Evolutionary conservation across 495 filamentous ascomycete genomes (phyloP), one percentile per base, ranked within the genome.

Genomic region (Talaromyces trachyspermus): DNA sequence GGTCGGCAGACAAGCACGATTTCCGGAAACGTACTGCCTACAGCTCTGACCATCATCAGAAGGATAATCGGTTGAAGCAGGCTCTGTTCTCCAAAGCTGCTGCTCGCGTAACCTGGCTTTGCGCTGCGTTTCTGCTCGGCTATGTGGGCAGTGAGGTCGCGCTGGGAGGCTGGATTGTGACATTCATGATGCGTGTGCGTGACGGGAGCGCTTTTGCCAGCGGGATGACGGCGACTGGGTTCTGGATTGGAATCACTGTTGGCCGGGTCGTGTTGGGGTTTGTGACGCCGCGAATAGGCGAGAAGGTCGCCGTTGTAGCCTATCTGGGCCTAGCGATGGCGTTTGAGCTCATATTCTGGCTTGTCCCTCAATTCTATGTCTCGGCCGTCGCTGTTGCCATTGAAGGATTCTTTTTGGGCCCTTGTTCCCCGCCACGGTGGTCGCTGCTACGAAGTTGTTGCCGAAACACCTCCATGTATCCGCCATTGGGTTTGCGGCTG

Each of bases 81-180:
- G 81, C 81, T 0, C 62, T 86, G 0, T 67, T 75, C 23, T 69
- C 65, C 30, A 58, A 53, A 17, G 70, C 57, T 39, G 68, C 51
- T 43, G 74, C 56, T 27, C 50, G 62, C 6, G 75, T 92, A 3
- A 84, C 84, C 20, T 95, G 88, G 87, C 62, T 92, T 18, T 78
- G 79, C 27, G 76, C 89, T 7, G 35, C 85, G 12, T 95, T 94
- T 64, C 64, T 92, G 29, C 71, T 95, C 2, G 77, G 77, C 30
- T 94, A 92, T 55, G 86, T 92, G 9, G 89, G 89, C 33, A 67
- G 82, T n/a, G 89, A 95, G 60, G 89, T 95, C 17, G 80, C 83
- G 0, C 73, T 95, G 0, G 87, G 88, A 24, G 81, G 81, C 7
- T 85, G 81, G 80, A 77, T 84, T 49, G 78, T 81, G 26, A 75